Evolutionary conservation across 1,284 basidiomycete genomes (phyloP), one percentile per base, ranked within the genome.

Genomic region (Pseudozyma tsukubaensis): DNA sequence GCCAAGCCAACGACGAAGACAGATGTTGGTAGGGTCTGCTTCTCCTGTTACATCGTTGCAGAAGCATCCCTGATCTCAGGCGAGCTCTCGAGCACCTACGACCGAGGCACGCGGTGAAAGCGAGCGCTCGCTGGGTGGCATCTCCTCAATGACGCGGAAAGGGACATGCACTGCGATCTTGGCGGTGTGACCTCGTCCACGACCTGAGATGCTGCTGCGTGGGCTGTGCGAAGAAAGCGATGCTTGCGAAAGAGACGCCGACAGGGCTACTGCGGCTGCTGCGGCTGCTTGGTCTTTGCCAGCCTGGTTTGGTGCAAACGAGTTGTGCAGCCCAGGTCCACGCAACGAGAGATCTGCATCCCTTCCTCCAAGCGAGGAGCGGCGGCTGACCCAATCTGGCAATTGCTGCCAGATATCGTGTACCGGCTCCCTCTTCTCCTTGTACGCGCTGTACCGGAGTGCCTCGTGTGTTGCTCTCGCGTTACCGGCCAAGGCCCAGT

Each of bases 371-470:
- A 66, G n/a, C 13, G 72, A 74, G 2, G 67, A 66, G 45, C 67
- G 62, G 36, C 63, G 71, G 29, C 71, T 68, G 40, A 69, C 58
- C 71, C 71, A 73, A 43, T 73, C 71, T n/a, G 71, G 71, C 36
- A 73, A 35, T 36, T 73, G 71, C 19, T 73, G 51, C 71, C 71
- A 73, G 16, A 73, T 73, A 42, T 69, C 65, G 44, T 73, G 71
- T 13, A 73, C 65, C 6, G 65, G 65, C 49, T 64, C 71, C 34
- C 50, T 61, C 13, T 50, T 68, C 32, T 73, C 71, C 47, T 65
- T 64, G 50, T 60, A 64, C 1, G 52, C 37, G 43, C 71, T 68
- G 51, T 44, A 64, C 29, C 67, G 58, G 24, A 70, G 35, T 24
- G 60, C 50, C 14, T 75, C 72, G 29, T 59, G 39, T 10, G 68